phyloP scores from a whole-genome alignment of 306 rosid genomes.

The Begonia loranthoides region DNA sequence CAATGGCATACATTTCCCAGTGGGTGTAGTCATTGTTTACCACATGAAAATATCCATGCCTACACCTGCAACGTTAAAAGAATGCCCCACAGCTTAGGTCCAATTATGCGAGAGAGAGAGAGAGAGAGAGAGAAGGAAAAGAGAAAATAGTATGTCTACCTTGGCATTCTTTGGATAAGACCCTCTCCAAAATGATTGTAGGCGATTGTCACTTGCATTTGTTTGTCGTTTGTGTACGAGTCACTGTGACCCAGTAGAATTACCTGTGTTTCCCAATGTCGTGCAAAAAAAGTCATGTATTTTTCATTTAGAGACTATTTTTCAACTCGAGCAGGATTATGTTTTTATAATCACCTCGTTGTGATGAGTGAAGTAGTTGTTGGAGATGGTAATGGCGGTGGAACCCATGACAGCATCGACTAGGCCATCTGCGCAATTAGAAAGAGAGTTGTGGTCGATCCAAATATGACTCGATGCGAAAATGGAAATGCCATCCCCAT shows the following conservation, averaged over 20 bases:
- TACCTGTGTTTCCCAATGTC: conserved; percentile 35
- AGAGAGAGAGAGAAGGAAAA: not conserved
- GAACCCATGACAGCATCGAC: conserved; percentile 89
- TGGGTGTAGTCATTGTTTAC: conserved; percentile 97
- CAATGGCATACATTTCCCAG: conserved; percentile 98
- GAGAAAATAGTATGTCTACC: conserved; percentile 28
- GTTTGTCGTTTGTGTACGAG: conserved; percentile 67
- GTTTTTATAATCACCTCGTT: conserved; percentile 43
- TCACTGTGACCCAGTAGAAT: conserved; percentile 93
- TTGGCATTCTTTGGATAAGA: conserved; percentile 95
- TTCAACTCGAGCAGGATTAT: not conserved
- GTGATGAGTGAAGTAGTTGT: conserved; percentile 85
- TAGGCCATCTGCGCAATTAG: conserved; percentile 84
- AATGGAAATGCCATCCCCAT: conserved; percentile 77
- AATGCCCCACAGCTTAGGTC: not conserved
- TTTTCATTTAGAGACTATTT: no score
- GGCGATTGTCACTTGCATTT: conserved; percentile 96
- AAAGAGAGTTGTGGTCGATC: conserved; percentile 83
- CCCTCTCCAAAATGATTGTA: conserved; percentile 99
- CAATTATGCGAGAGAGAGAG: not conserved
- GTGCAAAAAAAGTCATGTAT: not conserved
- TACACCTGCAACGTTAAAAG: conserved; percentile 51
- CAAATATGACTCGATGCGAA: conserved; percentile 82
- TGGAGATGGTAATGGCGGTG: conserved; percentile 81
- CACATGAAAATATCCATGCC: conserved; percentile 97